phyloP scores from a whole-genome alignment of 306 rosid genomes.

The Crotalaria pallida region DNA sequence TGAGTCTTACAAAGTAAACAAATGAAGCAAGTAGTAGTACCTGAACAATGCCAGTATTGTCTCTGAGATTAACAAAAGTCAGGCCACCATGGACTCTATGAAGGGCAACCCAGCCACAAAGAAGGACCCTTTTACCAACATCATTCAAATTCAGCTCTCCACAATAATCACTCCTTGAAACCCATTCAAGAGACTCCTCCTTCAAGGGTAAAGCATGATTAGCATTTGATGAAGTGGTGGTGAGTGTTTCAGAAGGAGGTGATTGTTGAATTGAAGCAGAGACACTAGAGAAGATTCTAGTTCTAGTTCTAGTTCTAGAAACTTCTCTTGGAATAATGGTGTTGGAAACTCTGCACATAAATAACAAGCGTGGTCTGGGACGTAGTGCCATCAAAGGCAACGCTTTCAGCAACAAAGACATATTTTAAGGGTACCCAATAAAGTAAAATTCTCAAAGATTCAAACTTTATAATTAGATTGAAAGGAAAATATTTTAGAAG shows the following conservation, averaged over 20 bases:
- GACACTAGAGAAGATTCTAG: slow-evolving; percentile 27
- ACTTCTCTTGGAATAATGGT: slow-evolving; percentile 23
- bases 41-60: slow-evolving; percentile 81
- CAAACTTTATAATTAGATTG: not conserved
- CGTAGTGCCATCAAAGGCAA: slow-evolving; percentile 57
- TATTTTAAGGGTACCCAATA: slow-evolving; percentile 6
- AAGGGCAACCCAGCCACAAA: slow-evolving; percentile 97
- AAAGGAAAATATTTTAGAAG: not conserved
- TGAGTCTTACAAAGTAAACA: too few relatives aligned
- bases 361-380: slow-evolving; percentile 31
- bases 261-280: slow-evolving; percentile 27
- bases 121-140: slow-evolving; percentile 58
- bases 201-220: slow-evolving; percentile 13
- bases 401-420: slow-evolving; percentile 55
- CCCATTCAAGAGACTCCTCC: slow-evolving; percentile 66
- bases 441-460: not conserved
- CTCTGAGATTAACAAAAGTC: slow-evolving; percentile 78
- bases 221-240: slow-evolving; percentile 16
- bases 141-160: slow-evolving; percentile 54
- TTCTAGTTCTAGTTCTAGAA: slow-evolving; percentile 19
- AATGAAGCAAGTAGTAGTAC: slow-evolving; percentile 21
- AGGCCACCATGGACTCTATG: slow-evolving; percentile 90
- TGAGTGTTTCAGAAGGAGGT: slow-evolving; percentile 44
- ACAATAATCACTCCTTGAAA: slow-evolving; percentile 50
- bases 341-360: slow-evolving; percentile 26